Evolutionary conservation across 192 early-diverging fungal genomes (phyloP).

Genomic region (Backusella tarrabulga): DNA sequence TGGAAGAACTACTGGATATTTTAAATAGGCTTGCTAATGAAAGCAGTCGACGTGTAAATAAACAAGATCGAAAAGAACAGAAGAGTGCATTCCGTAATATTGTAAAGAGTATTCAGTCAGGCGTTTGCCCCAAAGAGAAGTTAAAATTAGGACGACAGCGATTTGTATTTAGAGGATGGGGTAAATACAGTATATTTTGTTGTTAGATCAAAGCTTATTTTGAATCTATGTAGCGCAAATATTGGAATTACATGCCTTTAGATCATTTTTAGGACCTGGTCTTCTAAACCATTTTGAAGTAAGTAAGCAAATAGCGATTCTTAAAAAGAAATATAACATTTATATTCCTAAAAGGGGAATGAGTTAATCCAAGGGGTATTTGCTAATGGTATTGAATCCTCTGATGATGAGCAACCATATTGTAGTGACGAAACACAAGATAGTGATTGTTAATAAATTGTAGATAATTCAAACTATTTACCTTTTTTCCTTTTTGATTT

Average conservation of each 20-base stretch:
- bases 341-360: neutral
- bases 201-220: neutral
- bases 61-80: conserved; percentile 10
- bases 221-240: neutral
- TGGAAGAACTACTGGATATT: neutral
- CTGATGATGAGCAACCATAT: neutral
- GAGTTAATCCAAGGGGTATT: neutral
- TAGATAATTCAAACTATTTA: no score
- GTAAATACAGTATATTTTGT: neutral
- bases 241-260: conserved; percentile 9
- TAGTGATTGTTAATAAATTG: neutral
- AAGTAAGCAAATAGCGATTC: neutral
- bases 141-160: neutral
- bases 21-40: conserved; percentile 3
- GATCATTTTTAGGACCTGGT: neutral
- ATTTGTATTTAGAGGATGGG: conserved; percentile 10
- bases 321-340: neutral
- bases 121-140: neutral
- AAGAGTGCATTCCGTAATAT: conserved; percentile 2
- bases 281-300: neutral
- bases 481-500: no score
- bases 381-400: neutral
- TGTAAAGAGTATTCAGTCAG: neutral
- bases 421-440: neutral
- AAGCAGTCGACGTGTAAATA: neutral